Conservation (phyloP, 306 rosid species). For the Sicyos baderoa region DNA sequence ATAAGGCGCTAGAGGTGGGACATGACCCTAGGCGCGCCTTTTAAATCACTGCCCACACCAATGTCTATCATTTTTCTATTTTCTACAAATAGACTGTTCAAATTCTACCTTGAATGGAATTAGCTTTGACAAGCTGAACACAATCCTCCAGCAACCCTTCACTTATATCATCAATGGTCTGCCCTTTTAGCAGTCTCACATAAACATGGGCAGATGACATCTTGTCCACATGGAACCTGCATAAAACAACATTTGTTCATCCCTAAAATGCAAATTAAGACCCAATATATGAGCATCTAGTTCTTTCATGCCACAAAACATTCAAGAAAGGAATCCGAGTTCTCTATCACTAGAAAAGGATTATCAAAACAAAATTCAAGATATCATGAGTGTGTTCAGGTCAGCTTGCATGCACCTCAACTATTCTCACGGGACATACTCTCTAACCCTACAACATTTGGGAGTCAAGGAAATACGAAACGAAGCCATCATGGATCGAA, state of each 20-base stretch:
- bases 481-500: too few relatives aligned
- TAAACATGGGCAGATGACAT: conserved; percentile 99
- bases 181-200: conserved; percentile 80
- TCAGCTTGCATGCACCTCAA: too few relatives aligned
- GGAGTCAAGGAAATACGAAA: too few relatives aligned
- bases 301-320: not conserved
- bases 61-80: not conserved
- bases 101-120: conserved; percentile 83
- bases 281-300: too few relatives aligned
- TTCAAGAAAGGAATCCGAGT: not conserved
- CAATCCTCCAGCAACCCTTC: conserved; percentile 90
- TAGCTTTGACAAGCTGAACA: conserved; percentile 95
- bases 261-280: not conserved
- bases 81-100: conserved; percentile 8
- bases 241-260: conserved; percentile 14
- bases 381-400: too few relatives aligned
- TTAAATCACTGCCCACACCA: too few relatives aligned
- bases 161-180: conserved; percentile 75
- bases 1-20: too few relatives aligned
- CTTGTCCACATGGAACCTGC: conserved; percentile 95
- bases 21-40: too few relatives aligned
- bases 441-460: too few relatives aligned
- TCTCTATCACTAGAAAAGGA: not conserved
- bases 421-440: too few relatives aligned
- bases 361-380: not conserved